Percentiles rank a stretch among this genome's conserved stretches.
These are phyloP conservation scores for Dacryopinax primogenitus DNA, from an alignment of 768 basidiomycete species.

Conservation along the genomic window DNA sequence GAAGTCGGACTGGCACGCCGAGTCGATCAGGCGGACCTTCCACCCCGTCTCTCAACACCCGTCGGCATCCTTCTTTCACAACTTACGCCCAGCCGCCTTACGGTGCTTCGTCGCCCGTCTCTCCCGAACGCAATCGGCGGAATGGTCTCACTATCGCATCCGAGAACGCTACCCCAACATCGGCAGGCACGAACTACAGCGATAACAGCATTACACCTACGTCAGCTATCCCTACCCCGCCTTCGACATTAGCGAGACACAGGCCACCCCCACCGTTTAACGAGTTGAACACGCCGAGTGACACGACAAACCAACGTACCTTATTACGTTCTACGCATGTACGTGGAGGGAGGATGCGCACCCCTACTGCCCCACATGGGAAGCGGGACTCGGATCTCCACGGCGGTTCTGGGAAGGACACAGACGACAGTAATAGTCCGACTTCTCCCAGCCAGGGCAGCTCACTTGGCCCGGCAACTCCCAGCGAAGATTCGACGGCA, in stretches of 20 bases:
- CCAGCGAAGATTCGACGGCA: neutral
- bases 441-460: neutral
- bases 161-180: neutral
- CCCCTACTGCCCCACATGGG: neutral
- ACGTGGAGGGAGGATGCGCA: neutral
- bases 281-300: neutral
- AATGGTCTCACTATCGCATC: neutral
- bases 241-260: neutral
- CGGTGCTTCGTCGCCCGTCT: neutral
- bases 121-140: neutral
- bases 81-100: neutral
- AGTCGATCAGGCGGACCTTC: neutral
- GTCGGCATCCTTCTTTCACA: neutral
- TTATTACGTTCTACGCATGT: neutral
- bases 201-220: neutral
- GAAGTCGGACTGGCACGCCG: neutral
- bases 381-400: neutral
- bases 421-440: neutral
- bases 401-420: neutral
- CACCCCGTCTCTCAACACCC: neutral
- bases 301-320: neutral
- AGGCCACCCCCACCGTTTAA: neutral
- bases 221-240: neutral
- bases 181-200: neutral
- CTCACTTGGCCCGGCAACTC: neutral